phyloP scores from a whole-genome alignment of 192 early-diverging fungal genomes.

The Coemansia sp. region DNA sequence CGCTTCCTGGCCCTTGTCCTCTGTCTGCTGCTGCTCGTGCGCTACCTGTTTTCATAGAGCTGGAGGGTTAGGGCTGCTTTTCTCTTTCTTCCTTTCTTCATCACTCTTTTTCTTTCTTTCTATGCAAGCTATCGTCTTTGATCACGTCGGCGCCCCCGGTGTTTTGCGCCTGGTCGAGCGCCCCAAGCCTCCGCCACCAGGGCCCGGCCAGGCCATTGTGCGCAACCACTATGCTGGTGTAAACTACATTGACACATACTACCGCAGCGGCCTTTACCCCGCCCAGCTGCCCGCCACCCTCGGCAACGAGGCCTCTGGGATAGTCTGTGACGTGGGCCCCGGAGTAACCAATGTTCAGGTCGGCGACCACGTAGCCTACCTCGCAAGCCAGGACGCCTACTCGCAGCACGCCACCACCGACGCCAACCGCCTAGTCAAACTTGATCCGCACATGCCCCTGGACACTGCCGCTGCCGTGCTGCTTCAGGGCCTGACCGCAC shows the following conservation, averaged over 20 bases:
- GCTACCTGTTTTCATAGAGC: constrained; percentile 11
- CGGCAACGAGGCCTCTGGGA: constrained; percentile 79
- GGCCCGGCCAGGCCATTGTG: constrained; percentile 62
- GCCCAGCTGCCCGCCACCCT: constrained; percentile 61
- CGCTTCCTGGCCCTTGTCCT: constrained; percentile 23
- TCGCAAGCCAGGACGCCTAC: constrained; percentile 59
- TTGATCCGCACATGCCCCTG: constrained; percentile 54
- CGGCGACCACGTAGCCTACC: constrained; percentile 81
- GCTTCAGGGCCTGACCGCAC: constrained; percentile 82
- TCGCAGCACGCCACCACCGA: constrained; percentile 68
- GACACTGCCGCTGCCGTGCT: constrained; percentile 64
- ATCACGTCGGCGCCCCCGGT: constrained; percentile 57
- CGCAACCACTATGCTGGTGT: constrained; percentile 74
- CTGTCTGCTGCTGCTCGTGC: constrained; percentile 7
- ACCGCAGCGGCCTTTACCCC: constrained; percentile 75
- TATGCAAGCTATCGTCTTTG: constrained; percentile 55
- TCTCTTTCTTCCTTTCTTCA: not conserved
- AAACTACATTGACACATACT: constrained; percentile 92
- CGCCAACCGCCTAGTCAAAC: constrained; percentile 42
- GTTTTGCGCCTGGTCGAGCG: constrained; percentile 54
- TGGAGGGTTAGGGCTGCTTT: not conserved
- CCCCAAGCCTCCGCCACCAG: constrained; percentile 51
- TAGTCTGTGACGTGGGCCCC: constrained; percentile 72
- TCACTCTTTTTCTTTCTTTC: not conserved
- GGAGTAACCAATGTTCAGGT: constrained; percentile 59